Evolutionary conservation across 345 rosid species (phyloP).

Genomic region (Camelina neglecta): DNA sequence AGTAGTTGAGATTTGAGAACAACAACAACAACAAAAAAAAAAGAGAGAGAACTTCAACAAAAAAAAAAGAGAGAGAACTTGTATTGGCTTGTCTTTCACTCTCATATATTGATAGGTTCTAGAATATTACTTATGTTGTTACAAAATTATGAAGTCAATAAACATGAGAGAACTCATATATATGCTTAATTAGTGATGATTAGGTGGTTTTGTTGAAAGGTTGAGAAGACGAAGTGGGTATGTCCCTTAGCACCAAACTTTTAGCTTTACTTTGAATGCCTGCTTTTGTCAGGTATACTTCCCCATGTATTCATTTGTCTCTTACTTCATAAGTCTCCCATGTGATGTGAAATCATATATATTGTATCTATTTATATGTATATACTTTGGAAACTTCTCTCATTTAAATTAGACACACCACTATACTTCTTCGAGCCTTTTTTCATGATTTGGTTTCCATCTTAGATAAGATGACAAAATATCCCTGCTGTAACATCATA

Average conservation of each 20-base stretch:
- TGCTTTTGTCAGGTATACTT: conserved; percentile 48
- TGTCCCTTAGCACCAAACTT: conserved; percentile 45
- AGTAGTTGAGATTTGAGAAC: conserved; percentile 28
- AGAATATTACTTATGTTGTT: conserved; percentile 2
- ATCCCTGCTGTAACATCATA: conserved; percentile 43
- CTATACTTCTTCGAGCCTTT: conserved; percentile 39
- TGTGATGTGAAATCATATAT: conserved; percentile 39
- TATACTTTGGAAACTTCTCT: conserved; percentile 47
- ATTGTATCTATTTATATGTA: conserved; percentile 26
- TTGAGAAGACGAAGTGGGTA: not conserved
- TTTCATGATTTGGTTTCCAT: conserved; percentile 44
- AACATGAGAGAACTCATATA: not conserved
- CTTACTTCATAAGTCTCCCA: conserved; percentile 44
- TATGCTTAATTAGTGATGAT: not conserved
- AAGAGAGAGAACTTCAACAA: not conserved
- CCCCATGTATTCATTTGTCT: conserved; percentile 46
- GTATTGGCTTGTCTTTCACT: conserved; percentile 22
- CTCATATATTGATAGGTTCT: conserved; percentile 3
- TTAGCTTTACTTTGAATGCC: conserved; percentile 45
- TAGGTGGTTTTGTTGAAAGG: not conserved
- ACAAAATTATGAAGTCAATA: not conserved
- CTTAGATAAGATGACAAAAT: conserved; percentile 44
- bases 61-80: not conserved
- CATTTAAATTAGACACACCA: conserved; percentile 48
- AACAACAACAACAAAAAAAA: not conserved